Base-by-base conservation (phyloP, 164 flowering plant genomes). In the Sedum album region DNA sequence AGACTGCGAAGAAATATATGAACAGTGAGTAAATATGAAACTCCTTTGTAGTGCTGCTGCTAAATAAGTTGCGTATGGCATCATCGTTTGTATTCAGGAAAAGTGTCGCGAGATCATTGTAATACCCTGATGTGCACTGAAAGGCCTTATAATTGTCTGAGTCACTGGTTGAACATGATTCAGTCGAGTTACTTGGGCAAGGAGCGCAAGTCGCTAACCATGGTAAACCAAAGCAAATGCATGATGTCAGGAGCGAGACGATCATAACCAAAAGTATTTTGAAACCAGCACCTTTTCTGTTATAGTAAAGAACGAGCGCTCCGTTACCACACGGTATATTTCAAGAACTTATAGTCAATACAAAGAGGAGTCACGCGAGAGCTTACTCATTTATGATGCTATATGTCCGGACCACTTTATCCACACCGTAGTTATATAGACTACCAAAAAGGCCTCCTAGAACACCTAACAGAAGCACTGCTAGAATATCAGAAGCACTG, bases 81-180 rank as follows among this genome's bases (percentile, higher is more conserved):
- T 89, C 98, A 72, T 91, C 97, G 49, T 88, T 91, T 66, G 97
- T 93, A 73, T 80, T 89, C 68, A 93, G 82, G 62, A 93, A 74
- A 46, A 93, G 87, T 66, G 96, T 86, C 20, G 98, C 97, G 33
- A 93, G 91, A 74, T 88, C 98, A 72, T 91, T 93, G 82, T 91
- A 93, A 60, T 87, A 86, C 60, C 83, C 82, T 31, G 83, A 68
- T 8, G 77, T 88, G 67, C 98, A 91, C 53, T 89, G 88, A 80
- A 91, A 93, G 70, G 68, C 84, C 78, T 87, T 90, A 79, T 72
- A 92, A 83, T 85, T 86, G 20, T 94, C 98, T 0, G 88, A 82
- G 26, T 85, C 90, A 31, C 88, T 87, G 44, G 73, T 66, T 4
- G 48, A 7, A 15, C 48, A 44, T 11, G 48, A 14, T 44, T 44